Base-by-base conservation (phyloP, 1,284 basidiomycete genomes). In the Irpex rosettiformis region DNA sequence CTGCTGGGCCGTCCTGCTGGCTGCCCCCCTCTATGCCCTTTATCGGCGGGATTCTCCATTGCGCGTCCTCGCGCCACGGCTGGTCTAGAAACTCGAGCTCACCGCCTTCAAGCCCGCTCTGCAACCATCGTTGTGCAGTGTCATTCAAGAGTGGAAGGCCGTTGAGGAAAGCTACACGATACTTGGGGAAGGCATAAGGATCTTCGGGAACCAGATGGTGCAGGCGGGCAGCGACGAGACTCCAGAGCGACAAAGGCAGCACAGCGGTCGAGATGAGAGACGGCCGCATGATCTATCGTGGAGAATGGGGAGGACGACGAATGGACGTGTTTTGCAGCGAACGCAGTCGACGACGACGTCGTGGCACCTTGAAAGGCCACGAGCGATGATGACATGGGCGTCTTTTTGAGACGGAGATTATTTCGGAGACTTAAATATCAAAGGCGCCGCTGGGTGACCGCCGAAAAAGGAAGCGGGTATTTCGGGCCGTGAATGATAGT, bases 131-230 rank as follows among this genome's bases (percentile, higher is more conserved):
- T 62, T 86, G 76, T 6, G 91, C 93, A 10, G 92, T 93, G 45
- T 85, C 77, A 66, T 86, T 86, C 6, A 81, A 72, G 58, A 95
- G 73, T n/a, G 93, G 92, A 16, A 87, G 81, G 60, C 85, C 82
- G 69, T 92, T 91, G 66, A 95, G 82, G 72, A 92, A 95, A 49
- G 85, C 77, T 63, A 95, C 85, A 54, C 86, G 81, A 72, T 86
- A 93, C 72, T 95, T 95, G 57, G 93, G 93, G 70, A 88, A 93
- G 0, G 92, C 88, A 69, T 86, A 84, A 13, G 87, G 78, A 68
- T 96, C 93, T 65, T 93, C 86, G 30, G 89, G 88, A 37, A 71
- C 65, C 51, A 89, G 79, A 67, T 88, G 83, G 54, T 88, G 74
- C 13, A 85, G 62, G 47, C 83, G 79, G 2, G 84, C 78, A 2